Evolutionary conservation across 2,329 filamentous ascomycete species (phyloP).

Genomic region (Pyrenophora teres): DNA sequence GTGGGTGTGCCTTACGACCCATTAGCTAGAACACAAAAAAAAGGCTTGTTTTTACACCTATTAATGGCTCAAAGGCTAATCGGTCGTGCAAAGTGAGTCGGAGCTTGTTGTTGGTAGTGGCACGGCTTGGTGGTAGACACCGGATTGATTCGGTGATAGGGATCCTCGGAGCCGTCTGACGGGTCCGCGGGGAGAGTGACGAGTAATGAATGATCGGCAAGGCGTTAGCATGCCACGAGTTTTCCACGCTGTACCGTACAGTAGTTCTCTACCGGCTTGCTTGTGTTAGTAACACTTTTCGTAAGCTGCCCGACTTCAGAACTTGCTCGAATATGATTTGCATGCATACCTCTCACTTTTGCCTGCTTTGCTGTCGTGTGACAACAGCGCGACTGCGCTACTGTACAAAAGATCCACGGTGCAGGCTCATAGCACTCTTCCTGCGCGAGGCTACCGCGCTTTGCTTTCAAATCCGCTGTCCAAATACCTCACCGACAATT

Average conservation of each 20-base stretch:
- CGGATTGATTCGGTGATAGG: slow-evolving; percentile 16
- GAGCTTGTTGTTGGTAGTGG: neutral
- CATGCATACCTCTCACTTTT: neutral
- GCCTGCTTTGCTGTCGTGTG: slow-evolving; percentile 6
- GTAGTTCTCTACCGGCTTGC: too few relatives aligned
- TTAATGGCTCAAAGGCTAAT: slow-evolving; percentile 9
- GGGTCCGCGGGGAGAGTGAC: slow-evolving; percentile 23
- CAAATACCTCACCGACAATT: neutral
- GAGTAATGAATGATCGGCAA: slow-evolving; percentile 18
- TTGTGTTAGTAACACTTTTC: neutral
- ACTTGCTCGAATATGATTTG: neutral
- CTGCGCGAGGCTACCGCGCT: neutral
- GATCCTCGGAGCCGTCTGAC: slow-evolving; percentile 17
- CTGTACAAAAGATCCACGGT: neutral
- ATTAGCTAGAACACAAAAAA: slow-evolving; percentile 9
- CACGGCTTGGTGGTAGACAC: slow-evolving; percentile 10
- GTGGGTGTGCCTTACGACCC: slow-evolving; percentile 6
- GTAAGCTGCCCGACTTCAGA: slow-evolving; percentile 1
- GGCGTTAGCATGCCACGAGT: slow-evolving; percentile 1
- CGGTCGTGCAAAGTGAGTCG: slow-evolving; percentile 1
- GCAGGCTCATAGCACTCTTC: slow-evolving; percentile 2
- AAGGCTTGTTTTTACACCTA: slow-evolving; percentile 13
- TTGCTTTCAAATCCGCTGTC: slow-evolving; percentile 3
- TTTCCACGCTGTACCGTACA: neutral
- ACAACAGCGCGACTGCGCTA: neutral